Evolutionary conservation across 805 yeast species (phyloP), one percentile per base, ranked within the genome.

Genomic region (Ogataea ganodermae): DNA sequence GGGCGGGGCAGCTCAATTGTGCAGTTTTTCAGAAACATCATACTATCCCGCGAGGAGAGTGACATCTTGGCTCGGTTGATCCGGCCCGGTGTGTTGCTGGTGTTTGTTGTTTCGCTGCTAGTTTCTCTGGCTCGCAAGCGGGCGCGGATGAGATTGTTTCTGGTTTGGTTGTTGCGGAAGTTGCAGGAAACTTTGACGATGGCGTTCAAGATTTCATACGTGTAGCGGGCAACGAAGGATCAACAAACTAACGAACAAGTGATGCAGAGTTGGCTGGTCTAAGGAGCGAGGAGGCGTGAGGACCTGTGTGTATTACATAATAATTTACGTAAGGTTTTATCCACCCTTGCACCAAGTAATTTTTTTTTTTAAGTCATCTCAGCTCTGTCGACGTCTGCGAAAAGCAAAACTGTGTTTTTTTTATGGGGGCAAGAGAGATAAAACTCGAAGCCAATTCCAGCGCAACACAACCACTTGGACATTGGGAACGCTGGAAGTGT

Each of bases 151-250:
- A 38, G 52, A 30, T 9, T 46, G 17, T 45, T 49, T 16, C 26
- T 58, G 26, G 12, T 50, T 10, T 57, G 61, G 62, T 14, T 61
- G 28, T 27, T 59, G 22, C 18, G 22, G 23, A 52, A 50, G 40
- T 20, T 56, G 17, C 52, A 44, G 31, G 57, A 56, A 40, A 56
- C 65, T 2, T 31, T 60, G 7, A 41, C 37, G 13, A 65, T 65
- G 69, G 65, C 65, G 6, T 54, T 62, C 45, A 62, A 57, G 46
- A 55, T 64, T 14, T 52, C 63, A 3, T 63, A 63, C 44, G 39
- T 63, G 16, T 63, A 39, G 23, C 17, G 6, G 12, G 24, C 10
- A 10, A 31, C 20, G 10, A 6, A 14, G 21, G 17, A 14, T 16
- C 18, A n/a, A 18, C 35, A 12, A 27, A 27, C n/a, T n/a, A n/a